Evolutionary conservation across 331 rosid genomes (phyloP).

Genomic region (Quercus tomentella): DNA sequence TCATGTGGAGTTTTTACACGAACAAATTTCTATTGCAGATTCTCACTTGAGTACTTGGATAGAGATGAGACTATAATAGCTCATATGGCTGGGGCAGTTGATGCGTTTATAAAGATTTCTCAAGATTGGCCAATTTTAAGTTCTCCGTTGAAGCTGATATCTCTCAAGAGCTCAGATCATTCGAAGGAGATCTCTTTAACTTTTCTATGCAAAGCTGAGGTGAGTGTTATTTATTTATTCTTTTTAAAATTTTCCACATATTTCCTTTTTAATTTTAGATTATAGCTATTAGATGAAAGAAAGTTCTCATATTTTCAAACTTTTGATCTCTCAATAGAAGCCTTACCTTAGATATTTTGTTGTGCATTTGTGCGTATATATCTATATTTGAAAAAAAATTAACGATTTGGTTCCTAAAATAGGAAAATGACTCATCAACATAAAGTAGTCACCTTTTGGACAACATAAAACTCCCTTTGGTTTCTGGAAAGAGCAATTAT

Average conservation of each 20-base stretch:
- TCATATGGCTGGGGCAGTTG: conserved; percentile 63
- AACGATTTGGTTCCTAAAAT: background rate
- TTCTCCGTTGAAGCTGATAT: conserved; percentile 62
- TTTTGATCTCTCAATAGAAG: background rate
- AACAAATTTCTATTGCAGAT: conserved; percentile 38
- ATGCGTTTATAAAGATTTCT: conserved; percentile 61
- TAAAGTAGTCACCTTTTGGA: background rate
- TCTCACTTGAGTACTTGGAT: conserved; percentile 54
- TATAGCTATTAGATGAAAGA: conserved; percentile 17
- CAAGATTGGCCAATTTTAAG: conserved; percentile 67
- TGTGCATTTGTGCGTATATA: background rate
- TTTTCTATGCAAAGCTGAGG: conserved; percentile 63
- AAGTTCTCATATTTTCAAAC: background rate
- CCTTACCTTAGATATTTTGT: background rate
- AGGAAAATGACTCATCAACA: background rate
- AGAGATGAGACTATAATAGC: conserved; percentile 63
- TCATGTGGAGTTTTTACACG: conserved; percentile 1
- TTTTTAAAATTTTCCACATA: background rate
- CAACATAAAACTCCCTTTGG: background rate
- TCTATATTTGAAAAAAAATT: background rate
- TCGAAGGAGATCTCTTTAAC: conserved; percentile 43
- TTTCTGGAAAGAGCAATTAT: background rate
- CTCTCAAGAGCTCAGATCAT: conserved; percentile 54
- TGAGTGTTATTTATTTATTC: conserved; percentile 22
- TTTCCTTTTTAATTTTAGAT: background rate